phyloP scores from a whole-genome alignment of 768 basidiomycete species.

The Suillus brevipes region DNA sequence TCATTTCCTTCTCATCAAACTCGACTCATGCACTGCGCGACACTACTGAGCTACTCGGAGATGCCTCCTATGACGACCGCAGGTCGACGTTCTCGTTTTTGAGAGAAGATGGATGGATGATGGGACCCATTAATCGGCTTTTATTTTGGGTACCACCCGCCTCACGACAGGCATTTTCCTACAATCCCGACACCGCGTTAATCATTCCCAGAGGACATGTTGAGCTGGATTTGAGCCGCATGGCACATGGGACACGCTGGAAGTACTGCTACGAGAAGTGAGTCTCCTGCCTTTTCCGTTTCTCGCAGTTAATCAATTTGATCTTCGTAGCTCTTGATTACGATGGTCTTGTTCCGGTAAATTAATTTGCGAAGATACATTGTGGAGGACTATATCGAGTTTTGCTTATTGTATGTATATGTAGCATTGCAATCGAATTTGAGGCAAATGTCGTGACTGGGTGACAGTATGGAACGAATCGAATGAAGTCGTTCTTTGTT shows the following conservation, averaged over 20 bases:
- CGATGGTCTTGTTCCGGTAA: not conserved
- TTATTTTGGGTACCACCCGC: not conserved
- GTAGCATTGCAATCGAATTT: not conserved
- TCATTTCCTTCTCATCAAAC: not conserved
- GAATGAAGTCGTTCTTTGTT: too few relatives aligned
- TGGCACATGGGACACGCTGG: not conserved
- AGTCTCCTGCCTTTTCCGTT: not conserved
- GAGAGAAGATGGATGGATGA: not conserved
- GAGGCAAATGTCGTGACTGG: not conserved
- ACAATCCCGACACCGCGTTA: not conserved
- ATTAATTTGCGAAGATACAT: not conserved
- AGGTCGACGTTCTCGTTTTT: not conserved
- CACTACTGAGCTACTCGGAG: not conserved
- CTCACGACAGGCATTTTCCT: not conserved
- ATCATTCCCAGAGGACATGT: not conserved
- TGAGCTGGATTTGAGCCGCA: not conserved
- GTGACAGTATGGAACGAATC: not conserved
- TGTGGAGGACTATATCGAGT: not conserved
- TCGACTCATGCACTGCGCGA: not conserved
- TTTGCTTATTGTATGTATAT: not conserved
- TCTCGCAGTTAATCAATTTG: not conserved
- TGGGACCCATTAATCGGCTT: not conserved
- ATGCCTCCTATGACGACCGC: not conserved
- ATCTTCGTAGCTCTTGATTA: not conserved
- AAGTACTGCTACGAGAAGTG: not conserved